Base-by-base conservation (phyloP, 1,139 yeast genomes). In the Sugiyamaella paludigena region DNA sequence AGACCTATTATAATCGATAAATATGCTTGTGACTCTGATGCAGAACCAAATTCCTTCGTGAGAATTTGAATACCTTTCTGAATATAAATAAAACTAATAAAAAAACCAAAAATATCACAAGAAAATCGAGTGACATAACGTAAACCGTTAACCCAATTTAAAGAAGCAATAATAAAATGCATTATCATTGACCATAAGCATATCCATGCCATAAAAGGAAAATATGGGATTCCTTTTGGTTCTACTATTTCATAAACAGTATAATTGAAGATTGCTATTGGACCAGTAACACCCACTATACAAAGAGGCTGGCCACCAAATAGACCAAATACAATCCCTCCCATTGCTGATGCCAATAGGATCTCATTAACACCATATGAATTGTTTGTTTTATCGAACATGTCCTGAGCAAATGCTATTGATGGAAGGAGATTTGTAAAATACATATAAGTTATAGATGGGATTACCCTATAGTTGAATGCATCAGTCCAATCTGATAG, bases 281-380 rank as follows among this genome's bases (percentile, higher is more conserved):
- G 98, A 1, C 47, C 98, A 0, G 98, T 92, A 4, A 92, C 98
- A 2, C 98, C 98, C n/a, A 92, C 98, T 31, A 92, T 87, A 61
- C 96, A 87, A 33, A 92, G 69, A 0, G 98, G 98, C 59, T 91
- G 96, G 0, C 98, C 98, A 0, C 86, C 76, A 50, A 91, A 73
- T 6, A 86, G 61, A 0, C 98, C 97, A 73, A 92, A 92, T 2
- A 85, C 82, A 5, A 91, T 78, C 0, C 98, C 98, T 0, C 88
- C 98, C 60, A 92, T 68, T 0, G 96, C 96, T 31, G 91, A 81
- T 19, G 95, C 77, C 63, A 92, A 65, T 31, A 92, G 71, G 2
- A 91, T 86, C 63, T 92, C 98, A 63, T 92, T 92, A 1, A 92
- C 86, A 1, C 98, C 98, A 62, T 87, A 92, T 26, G 91, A 77